Base-by-base conservation (phyloP, 192 early-diverging fungal species). In the Rhizophagus sp. region DNA sequence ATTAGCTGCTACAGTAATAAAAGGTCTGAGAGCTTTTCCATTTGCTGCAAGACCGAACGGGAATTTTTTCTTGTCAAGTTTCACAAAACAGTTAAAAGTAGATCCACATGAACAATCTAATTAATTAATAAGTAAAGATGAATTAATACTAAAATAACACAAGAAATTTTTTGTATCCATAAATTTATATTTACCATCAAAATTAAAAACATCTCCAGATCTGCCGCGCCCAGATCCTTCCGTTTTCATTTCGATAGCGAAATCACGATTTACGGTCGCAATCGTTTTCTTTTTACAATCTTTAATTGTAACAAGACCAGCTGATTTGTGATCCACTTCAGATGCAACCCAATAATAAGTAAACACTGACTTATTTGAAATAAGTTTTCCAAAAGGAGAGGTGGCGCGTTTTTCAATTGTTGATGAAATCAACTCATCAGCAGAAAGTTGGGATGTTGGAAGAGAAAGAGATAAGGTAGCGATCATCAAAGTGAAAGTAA, bases 1-100 rank as follows among this genome's bases (percentile, higher is more conserved):
- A 79, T 87, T 87, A 3, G 79, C 57, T 4, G 85, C 86, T 19
- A 86, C 73, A 36, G 83, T 86, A 3, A 73, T 63, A 76, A 87
- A 87, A 1, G 86, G 86, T n/a, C 47, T 82, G 2, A 86, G 79
- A 15, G 69, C 49, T 0, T 75, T 33, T 27, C 22, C 33, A 11
- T 33, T 74, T 67, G 78, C 34, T 47, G 67, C 19, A 17, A 22
- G 2, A 24, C 71, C 71, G 12, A 73, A 73, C 17, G 71, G 71
- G 1, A 44, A 24, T 17, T 44, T n/a, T 5, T 27, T 7, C 3
- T 17, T 22, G 24, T 65, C 17, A 22, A 70, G 0, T 34, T 17
- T 27, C 8, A 10, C 33, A 33, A 79, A 79, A 57, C 78, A 79
- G n/a, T 41, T 34, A 69, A 73, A 79, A n/a, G 19, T 0, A 12